phyloP scores from a whole-genome alignment of 2,329 filamentous ascomycete species.

The Trichoderma asperellum region DNA sequence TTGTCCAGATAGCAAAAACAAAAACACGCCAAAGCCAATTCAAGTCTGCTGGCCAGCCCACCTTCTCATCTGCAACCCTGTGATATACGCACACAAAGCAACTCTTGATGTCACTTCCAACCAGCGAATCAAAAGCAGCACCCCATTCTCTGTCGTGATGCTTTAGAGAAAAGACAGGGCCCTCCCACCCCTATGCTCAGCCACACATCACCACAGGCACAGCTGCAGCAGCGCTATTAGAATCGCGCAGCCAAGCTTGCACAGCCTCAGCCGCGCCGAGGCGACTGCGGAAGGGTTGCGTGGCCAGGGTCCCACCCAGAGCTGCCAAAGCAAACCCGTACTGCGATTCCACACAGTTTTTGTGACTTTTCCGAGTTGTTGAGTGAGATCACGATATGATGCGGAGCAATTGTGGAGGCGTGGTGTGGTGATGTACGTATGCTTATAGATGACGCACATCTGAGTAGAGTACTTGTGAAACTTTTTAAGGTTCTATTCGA shows the following conservation, averaged over 20 bases:
- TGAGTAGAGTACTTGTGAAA: neutral
- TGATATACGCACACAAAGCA: neutral
- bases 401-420: neutral
- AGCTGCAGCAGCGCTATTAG: neutral
- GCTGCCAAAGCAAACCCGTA: neutral
- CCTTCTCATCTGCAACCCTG: neutral
- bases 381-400: neutral
- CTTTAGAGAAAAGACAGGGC: neutral
- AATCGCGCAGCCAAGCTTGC: constrained; percentile 15
- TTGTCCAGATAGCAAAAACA: neutral
- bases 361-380: neutral
- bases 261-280: neutral
- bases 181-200: constrained; percentile 3
- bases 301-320: neutral
- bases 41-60: neutral
- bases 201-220: constrained; percentile 4
- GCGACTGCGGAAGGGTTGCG: constrained; percentile 1
- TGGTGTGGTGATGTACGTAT: neutral
- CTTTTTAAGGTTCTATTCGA: neutral
- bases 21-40: neutral
- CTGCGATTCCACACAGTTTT: neutral
- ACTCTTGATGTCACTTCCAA: neutral
- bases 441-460: neutral
- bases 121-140: neutral
- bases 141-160: neutral